Evolutionary conservation across 805 yeast species (phyloP).

Genomic region (Blastobotrys robertii): DNA sequence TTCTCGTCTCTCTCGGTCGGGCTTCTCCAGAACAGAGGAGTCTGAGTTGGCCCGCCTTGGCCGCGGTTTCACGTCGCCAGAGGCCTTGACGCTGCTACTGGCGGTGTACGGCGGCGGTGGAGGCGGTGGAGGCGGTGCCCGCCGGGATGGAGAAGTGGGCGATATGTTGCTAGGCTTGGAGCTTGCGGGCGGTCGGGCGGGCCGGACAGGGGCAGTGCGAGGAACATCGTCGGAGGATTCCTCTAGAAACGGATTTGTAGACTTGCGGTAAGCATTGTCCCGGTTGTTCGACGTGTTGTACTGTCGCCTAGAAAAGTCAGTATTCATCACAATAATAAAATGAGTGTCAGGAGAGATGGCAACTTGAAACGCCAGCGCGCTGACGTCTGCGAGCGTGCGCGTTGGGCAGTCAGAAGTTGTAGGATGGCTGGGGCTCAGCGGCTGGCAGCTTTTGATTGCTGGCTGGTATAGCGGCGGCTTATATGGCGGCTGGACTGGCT

Average conservation of each 20-base stretch:
- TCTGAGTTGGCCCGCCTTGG: slow-evolving; percentile 20
- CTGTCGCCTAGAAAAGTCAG: slow-evolving; percentile 2
- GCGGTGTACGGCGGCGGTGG: neutral
- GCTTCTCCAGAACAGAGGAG: slow-evolving; percentile 18
- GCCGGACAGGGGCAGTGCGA: neutral
- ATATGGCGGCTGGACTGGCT: too few relatives aligned
- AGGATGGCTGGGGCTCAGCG: too few relatives aligned
- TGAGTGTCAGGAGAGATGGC: too few relatives aligned
- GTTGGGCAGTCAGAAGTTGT: too few relatives aligned
- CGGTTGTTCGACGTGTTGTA: slow-evolving; percentile 7
- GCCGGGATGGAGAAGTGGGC: neutral
- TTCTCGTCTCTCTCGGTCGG: slow-evolving; percentile 19
- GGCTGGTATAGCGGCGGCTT: too few relatives aligned
- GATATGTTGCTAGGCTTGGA: neutral
- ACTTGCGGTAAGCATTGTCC: slow-evolving; percentile 11
- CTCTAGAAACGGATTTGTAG: slow-evolving; percentile 19
- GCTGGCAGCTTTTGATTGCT: too few relatives aligned
- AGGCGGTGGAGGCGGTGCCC: neutral
- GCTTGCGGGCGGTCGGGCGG: slow-evolving; percentile 2
- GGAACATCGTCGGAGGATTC: slow-evolving; percentile 4
- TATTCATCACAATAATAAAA: too few relatives aligned
- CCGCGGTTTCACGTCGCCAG: slow-evolving; percentile 22
- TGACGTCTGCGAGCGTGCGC: too few relatives aligned
- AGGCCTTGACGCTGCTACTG: slow-evolving; percentile 25
- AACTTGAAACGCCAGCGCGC: too few relatives aligned